Conservation (phyloP, 208 protist species). For the Pavlovales sp. region DNA sequence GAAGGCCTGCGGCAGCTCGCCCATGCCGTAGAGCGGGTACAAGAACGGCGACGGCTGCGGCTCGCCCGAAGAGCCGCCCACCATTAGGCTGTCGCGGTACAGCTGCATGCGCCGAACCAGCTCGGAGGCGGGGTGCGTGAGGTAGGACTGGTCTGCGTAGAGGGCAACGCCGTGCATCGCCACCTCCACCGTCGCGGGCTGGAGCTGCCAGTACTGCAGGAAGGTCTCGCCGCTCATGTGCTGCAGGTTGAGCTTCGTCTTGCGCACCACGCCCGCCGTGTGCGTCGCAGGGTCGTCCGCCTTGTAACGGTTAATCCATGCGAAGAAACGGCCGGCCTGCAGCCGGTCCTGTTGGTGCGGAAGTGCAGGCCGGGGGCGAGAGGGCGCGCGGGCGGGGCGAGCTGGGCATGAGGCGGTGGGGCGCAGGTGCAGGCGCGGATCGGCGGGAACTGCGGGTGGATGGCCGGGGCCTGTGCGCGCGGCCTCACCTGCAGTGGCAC, state of each 20-base stretch:
- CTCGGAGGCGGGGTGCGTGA: slow-evolving; percentile 79
- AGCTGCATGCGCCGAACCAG: slow-evolving; percentile 86
- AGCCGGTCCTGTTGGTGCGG: not conserved
- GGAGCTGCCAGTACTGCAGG: slow-evolving; percentile 37
- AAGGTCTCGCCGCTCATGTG: slow-evolving; percentile 71
- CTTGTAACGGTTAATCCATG: slow-evolving; percentile 81
- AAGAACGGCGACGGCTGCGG: slow-evolving; percentile 89
- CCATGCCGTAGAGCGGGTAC: slow-evolving; percentile 99
- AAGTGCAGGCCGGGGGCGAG: too few species aligned
- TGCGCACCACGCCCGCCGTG: slow-evolving; percentile 31
- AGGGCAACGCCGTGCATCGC: slow-evolving; percentile 88
- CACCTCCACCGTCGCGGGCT: slow-evolving; percentile 89
- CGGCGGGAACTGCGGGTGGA: not conserved
- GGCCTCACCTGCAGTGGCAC: slow-evolving; percentile 97
- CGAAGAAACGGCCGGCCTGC: slow-evolving; percentile 78
- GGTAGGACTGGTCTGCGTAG: slow-evolving; percentile 76
- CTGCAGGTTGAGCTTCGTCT: slow-evolving; percentile 64
- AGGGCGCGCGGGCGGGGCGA: too few species aligned
- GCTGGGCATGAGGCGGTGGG: not conserved
- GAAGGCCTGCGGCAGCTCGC: slow-evolving; percentile 68
- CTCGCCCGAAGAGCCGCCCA: slow-evolving; percentile 60
- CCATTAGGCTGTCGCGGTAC: slow-evolving; percentile 83
- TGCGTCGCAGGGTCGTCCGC: slow-evolving; percentile 77
- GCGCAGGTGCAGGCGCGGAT: not conserved
- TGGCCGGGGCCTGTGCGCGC: too few species aligned